Evolutionary conservation across 768 basidiomycete genomes (phyloP).

Genomic region (Tulasnella sp.): DNA sequence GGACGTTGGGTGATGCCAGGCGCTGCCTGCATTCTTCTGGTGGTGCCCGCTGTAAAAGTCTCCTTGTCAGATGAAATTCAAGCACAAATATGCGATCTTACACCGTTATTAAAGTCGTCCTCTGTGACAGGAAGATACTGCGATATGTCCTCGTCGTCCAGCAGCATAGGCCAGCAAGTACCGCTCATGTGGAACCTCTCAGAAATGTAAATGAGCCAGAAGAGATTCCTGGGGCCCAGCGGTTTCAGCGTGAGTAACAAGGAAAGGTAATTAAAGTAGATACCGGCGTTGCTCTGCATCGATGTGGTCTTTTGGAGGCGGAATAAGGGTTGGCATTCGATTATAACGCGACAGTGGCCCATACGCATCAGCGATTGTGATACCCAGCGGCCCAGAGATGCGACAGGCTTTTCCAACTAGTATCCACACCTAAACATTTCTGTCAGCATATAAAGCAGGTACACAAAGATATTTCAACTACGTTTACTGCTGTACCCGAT

Average conservation of each 20-base stretch:
- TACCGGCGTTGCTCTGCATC: constrained; percentile 50
- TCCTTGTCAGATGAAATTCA: background rate
- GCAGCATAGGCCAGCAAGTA: constrained; percentile 55
- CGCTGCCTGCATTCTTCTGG: constrained; percentile 2
- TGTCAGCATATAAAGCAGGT: background rate
- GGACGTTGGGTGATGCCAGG: constrained; percentile 9
- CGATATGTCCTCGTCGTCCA: constrained; percentile 63
- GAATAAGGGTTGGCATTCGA: constrained; percentile 45
- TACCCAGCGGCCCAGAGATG: constrained; percentile 42
- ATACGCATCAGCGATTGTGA: constrained; percentile 50
- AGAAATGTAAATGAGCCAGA: constrained; percentile 57
- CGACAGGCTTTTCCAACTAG: constrained; percentile 46
- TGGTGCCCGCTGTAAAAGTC: background rate
- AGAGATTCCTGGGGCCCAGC: constrained; percentile 39
- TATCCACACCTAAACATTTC: constrained; percentile 41
- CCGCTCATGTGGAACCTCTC: constrained; percentile 55
- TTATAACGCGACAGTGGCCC: constrained; percentile 48
- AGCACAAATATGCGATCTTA: constrained; percentile 25
- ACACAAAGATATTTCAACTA: background rate
- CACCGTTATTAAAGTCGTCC: constrained; percentile 49
- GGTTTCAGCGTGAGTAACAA: background rate
- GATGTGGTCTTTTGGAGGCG: constrained; percentile 43
- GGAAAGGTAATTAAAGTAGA: background rate
- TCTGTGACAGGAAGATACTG: constrained; percentile 53
- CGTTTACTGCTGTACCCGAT: constrained; percentile 2